Conservation (phyloP, 352 stramenopile genomes). For the Blastocystis sp. region DNA sequence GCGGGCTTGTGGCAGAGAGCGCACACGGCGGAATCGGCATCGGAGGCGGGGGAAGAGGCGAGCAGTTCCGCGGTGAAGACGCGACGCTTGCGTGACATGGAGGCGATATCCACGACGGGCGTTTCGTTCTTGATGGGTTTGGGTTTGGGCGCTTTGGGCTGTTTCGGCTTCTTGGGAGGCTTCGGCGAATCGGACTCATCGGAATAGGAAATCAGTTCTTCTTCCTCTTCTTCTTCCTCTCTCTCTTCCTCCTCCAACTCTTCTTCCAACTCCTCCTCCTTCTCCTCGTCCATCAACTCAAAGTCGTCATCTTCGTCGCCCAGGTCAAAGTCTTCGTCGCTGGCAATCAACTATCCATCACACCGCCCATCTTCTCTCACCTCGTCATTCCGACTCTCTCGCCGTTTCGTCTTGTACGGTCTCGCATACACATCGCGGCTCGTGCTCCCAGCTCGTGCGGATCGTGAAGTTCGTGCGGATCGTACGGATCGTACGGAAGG, state of each 20-base stretch:
- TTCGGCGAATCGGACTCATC: constrained; percentile 56
- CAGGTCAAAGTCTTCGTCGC: constrained; percentile 48
- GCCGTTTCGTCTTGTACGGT: background rate
- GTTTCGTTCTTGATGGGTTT: background rate
- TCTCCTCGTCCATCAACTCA: constrained; percentile 37
- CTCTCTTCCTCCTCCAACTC: constrained; percentile 55
- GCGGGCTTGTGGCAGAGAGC: constrained; percentile 16
- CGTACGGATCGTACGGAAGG: background rate
- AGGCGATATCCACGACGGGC: constrained; percentile 6
- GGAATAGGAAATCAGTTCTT: constrained; percentile 9
- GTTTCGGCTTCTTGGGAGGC: background rate
- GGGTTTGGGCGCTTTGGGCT: background rate
- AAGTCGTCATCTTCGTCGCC: constrained; percentile 53
- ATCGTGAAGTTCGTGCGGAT: too few species aligned
- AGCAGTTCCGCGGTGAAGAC: constrained; percentile 42
- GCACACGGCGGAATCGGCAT: background rate
- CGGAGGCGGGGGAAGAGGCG: background rate
- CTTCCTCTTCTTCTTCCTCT: background rate
- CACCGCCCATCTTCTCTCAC: background rate
- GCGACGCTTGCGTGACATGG: background rate
- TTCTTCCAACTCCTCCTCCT: constrained; percentile 57
- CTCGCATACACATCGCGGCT: background rate
- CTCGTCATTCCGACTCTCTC: background rate
- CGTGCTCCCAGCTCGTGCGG: background rate
- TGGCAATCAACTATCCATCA: constrained; percentile 27